A percentile compares a stretch with the other conserved stretches of the same genome.
These are phyloP conservation scores for Nicotiana otophora DNA, from an alignment of 257 asterid species.

Conservation along the genomic window DNA sequence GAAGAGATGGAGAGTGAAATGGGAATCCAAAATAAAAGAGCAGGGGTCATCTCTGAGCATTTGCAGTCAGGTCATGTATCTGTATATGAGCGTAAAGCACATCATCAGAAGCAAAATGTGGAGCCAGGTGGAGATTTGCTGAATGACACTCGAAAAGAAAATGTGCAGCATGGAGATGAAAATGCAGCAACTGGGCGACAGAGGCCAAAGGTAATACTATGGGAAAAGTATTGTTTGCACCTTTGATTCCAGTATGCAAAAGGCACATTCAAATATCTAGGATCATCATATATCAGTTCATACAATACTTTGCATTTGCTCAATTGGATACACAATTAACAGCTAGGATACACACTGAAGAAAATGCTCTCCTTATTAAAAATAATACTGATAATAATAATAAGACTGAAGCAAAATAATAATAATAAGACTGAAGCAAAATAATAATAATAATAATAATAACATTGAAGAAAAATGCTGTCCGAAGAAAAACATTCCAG, in stretches of 20 bases:
- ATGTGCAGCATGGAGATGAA: conserved; percentile 41
- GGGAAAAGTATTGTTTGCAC: background rate
- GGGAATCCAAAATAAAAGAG: conserved; percentile 36
- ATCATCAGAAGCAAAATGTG: conserved; percentile 30
- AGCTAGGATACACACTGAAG: background rate
- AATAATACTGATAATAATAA: too few relatives aligned
- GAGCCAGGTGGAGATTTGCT: conserved; percentile 37
- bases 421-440: too few relatives aligned
- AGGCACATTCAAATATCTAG: background rate
- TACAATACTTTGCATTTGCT: background rate
- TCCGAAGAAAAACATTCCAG: background rate
- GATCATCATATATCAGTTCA: background rate
- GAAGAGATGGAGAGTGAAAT: conserved; percentile 32
- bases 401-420: too few relatives aligned
- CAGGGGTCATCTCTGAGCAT: conserved; percentile 41
- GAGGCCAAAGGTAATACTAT: conserved; percentile 49
- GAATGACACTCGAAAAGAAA: conserved; percentile 37
- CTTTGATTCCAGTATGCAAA: background rate
- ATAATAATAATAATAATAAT: too few relatives aligned
- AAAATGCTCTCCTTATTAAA: background rate
- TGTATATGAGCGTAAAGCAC: conserved; percentile 38
- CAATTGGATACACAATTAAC: background rate
- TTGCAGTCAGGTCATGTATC: conserved; percentile 43
- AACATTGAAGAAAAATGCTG: background rate
- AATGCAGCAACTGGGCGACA: conserved; percentile 45